Conservation (phyloP, 495 filamentous ascomycete species). For the Aspergillus kassunensis region DNA sequence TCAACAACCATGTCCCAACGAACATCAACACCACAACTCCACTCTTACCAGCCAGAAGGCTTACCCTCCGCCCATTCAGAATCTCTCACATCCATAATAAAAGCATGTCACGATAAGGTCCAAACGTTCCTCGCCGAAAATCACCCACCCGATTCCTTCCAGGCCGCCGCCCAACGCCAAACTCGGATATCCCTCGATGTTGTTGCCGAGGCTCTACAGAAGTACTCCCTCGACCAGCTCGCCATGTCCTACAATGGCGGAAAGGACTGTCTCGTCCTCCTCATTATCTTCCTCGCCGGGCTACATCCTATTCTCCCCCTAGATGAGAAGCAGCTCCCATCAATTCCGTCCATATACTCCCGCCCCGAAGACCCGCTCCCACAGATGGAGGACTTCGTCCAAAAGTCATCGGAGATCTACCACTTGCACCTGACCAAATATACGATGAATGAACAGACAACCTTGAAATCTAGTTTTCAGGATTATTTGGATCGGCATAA, state of each 20-base stretch:
- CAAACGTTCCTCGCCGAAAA: constrained; percentile 63
- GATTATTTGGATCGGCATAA: constrained; percentile 62
- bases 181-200: constrained; percentile 66
- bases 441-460: constrained; percentile 47
- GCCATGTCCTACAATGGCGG: constrained; percentile 96
- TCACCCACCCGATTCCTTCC: constrained; percentile 52
- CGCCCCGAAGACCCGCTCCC: constrained; percentile 73
- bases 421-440: constrained; percentile 74
- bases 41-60: background rate
- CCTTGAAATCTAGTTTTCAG: constrained; percentile 64
- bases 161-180: constrained; percentile 64
- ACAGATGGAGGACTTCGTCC: constrained; percentile 82
- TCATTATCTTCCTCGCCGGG: constrained; percentile 80
- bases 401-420: constrained; percentile 57
- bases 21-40: background rate
- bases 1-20: background rate
- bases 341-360: constrained; percentile 83
- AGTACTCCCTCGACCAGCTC: constrained; percentile 71
- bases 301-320: constrained; percentile 37
- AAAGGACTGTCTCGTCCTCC: constrained; percentile 92
- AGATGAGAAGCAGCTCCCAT: constrained; percentile 14
- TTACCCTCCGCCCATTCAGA: background rate
- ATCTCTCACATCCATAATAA: constrained; percentile 48
- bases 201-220: constrained; percentile 63
- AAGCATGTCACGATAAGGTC: constrained; percentile 59